Percentiles rank a stretch among this genome's conserved stretches.
Conservation (phyloP, 2,329 filamentous ascomycete genomes). For the Epichloe sibirici region DNA sequence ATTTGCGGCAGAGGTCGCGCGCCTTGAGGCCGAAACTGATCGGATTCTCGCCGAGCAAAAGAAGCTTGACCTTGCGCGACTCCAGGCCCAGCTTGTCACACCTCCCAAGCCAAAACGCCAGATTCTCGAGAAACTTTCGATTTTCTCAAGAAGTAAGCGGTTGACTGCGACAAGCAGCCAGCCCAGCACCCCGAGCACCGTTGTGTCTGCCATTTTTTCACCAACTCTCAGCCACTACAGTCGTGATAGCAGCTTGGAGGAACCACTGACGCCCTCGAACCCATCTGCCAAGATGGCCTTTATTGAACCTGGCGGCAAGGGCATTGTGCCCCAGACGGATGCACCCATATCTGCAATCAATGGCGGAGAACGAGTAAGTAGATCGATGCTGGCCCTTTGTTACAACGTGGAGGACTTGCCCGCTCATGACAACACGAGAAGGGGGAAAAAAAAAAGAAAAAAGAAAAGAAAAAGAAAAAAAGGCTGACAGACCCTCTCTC, state of each 20-base stretch:
- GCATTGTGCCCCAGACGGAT: constrained; percentile 46
- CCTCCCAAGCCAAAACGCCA: constrained; percentile 22
- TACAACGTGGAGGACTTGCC: background rate
- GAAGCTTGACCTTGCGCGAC: constrained; percentile 33
- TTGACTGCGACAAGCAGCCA: constrained; percentile 21
- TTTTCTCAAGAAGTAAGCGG: constrained; percentile 31
- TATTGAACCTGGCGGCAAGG: constrained; percentile 33
- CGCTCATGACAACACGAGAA: background rate
- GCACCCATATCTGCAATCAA: constrained; percentile 73
- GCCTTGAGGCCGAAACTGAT: constrained; percentile 34
- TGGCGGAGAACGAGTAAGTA: constrained; percentile 59
- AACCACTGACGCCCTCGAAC: constrained; percentile 14
- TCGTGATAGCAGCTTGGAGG: constrained; percentile 22
- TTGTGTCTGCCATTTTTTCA: constrained; percentile 23
- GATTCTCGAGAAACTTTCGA: constrained; percentile 35
- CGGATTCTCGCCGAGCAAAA: constrained; percentile 37
- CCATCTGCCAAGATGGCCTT: constrained; percentile 20
- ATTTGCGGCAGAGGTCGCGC: constrained; percentile 28
- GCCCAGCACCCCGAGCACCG: constrained; percentile 20
- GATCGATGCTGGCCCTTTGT: background rate
- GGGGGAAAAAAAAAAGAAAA: background rate
- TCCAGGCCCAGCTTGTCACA: constrained; percentile 30
- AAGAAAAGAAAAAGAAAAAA: background rate
- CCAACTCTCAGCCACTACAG: constrained; percentile 23
- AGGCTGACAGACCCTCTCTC: background rate